Evolutionary conservation across 2,329 filamentous ascomycete species (phyloP), one percentile per base, ranked within the genome.

Genomic region (Pseudopithomyces maydicus): DNA sequence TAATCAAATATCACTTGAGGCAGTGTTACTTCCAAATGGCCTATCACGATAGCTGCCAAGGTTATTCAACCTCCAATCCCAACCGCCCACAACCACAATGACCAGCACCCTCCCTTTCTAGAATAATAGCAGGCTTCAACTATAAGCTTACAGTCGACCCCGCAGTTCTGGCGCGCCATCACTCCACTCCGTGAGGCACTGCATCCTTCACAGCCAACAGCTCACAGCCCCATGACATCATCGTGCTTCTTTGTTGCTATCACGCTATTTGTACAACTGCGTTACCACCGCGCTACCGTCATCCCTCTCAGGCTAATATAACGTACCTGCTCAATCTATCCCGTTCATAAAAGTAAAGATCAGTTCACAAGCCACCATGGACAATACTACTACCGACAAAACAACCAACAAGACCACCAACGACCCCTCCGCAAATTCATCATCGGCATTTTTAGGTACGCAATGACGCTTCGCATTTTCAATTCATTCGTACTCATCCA

Each of bases 121-220:
- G 29, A 36, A 14, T 22, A 26, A 7, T 23, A 19, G 17, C 2
- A 29, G 15, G 19, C 15, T 6, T 35, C 15, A 29, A 41, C 19
- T 22, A 39, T 48, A 48, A 48, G 32, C 45, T 50, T 20, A 50
- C 35, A n/a, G n/a, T 23, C 12, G 12, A 39, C 47, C 47, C 35
- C 47, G 35, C 47, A 26, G 11, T 29, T 39, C 14, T 10, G 20
- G 8, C 35, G 17, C 22, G 39, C 10, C 15, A 41, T n/a, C 17
- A 29, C 20, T 36, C 17, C 12, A 32, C 15, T 17, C 23, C 29
- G 20, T 23, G 22, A 35, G 12, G 38, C 38, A 29, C 23, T 19
- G 22, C 47, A 39, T 50, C 22, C 35, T 39, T 39, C 47, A 41
- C 47, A 32, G 47, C 44, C 26, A 29, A 29, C 26, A 4, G 8